Base-by-base conservation (phyloP, 2,329 filamentous ascomycete species). In the Endoconidiophora polonica region DNA sequence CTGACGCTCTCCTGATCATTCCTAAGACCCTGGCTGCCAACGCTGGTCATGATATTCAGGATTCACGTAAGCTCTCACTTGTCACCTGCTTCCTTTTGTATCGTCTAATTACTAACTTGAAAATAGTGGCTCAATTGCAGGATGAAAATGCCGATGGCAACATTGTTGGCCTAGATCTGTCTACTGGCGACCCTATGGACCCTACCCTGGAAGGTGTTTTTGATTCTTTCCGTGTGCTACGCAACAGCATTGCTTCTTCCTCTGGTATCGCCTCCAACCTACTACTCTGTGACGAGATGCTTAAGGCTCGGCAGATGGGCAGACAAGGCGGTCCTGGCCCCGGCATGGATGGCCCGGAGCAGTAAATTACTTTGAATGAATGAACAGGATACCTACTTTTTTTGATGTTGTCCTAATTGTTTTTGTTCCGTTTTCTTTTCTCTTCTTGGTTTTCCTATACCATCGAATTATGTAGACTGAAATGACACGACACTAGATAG, bases 21-120 rank as follows among this genome's bases (percentile, higher is more conserved):
- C 91, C 91, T 60, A 98, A 98, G 77, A 96, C 88, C 2, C 74
- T 98, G 56, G 91, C 91, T 43, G 87, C 88, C 57, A 98, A 98
- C 62, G 86, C 86, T 48, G 91, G 91, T 54, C 88, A 94, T 59
- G 91, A 98, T 61, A 86, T 98, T 55, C 91, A 98, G 68, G 91
- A 98, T 68, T 82, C 87, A 57, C 71, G 85, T 90, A 74, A 74
- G 84, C 79, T 37, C 42, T 40, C 24, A 7, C 4, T 43, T 20
- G 48, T 23, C 14, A 4, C 3, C 22, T 40, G 7, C 41, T 37
- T 37, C 29, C 45, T 9, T 23, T n/a, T 26, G 18, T 44, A 12
- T 58, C 59, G 53, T 61, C 24, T 4, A 16, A 16, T 37, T 37
- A 48, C 44, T 54, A 42, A 39, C 33, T 22, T 37, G 18, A 6